These are phyloP conservation scores for Cercophora sp. DNA, from an alignment of 495 filamentous ascomycete genomes.

Conservation along the genomic window DNA sequence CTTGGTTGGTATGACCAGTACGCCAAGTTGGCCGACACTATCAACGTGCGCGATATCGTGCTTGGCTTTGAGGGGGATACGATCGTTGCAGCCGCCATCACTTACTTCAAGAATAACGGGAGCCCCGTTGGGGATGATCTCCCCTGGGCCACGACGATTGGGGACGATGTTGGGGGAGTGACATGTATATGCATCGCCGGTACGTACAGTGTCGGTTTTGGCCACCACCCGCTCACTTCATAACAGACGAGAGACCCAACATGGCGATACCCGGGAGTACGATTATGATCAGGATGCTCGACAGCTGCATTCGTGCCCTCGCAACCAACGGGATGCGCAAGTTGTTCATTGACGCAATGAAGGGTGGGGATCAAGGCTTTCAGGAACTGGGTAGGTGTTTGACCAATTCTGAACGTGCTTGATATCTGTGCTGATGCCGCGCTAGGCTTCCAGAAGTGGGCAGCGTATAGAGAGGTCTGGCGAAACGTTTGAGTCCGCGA, in stretches of 20 bases:
- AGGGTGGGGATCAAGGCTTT: slow-evolving; percentile 41
- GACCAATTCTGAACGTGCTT: no score
- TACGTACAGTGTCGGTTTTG: slow-evolving; percentile 20
- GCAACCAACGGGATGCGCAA: slow-evolving; percentile 36
- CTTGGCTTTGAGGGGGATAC: slow-evolving; percentile 38
- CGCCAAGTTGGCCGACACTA: slow-evolving; percentile 40
- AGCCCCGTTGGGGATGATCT: slow-evolving; percentile 53
- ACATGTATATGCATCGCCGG: slow-evolving; percentile 58
- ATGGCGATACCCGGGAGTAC: slow-evolving; percentile 36
- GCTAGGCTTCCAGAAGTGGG: slow-evolving; percentile 48
- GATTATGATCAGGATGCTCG: slow-evolving; percentile 44
- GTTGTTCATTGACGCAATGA: slow-evolving; percentile 44
- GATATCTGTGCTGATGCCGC: not conserved
- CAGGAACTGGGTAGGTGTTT: slow-evolving; percentile 41
- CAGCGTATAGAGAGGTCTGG: slow-evolving; percentile 46
- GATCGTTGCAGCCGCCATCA: slow-evolving; percentile 53
- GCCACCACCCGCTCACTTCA: not conserved
- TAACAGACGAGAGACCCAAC: slow-evolving; percentile 29
- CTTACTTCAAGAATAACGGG: slow-evolving; percentile 49
- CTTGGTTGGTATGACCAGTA: slow-evolving; percentile 57
- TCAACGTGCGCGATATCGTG: slow-evolving; percentile 48
- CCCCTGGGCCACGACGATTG: slow-evolving; percentile 55
- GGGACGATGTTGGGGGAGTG: slow-evolving; percentile 53
- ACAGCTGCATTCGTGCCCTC: slow-evolving; percentile 39
- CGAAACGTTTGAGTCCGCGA: slow-evolving; percentile 33